Percentiles rank a stretch among this genome's conserved stretches.
These are phyloP conservation scores for Psilocybe mexicana DNA, from an alignment of 1,284 basidiomycete genomes.

Conservation along the genomic window DNA sequence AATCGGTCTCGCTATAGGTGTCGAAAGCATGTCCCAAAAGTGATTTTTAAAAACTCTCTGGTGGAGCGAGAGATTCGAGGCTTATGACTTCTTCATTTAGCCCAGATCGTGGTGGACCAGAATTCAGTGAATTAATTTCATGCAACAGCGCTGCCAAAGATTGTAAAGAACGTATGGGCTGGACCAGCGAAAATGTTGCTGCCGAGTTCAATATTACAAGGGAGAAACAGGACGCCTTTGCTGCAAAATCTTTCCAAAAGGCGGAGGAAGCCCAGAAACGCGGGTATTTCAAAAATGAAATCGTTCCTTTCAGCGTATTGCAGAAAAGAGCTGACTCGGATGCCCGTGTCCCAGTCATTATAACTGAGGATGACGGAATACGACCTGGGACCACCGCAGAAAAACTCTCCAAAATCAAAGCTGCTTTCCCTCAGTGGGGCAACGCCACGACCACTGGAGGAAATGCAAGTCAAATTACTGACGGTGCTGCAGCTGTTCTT, in stretches of 20 bases:
- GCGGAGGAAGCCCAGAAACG: constrained; percentile 67
- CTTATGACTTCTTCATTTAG: constrained; percentile 33
- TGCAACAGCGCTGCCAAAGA: constrained; percentile 54
- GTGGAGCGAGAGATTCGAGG: not conserved
- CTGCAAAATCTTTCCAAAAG: constrained; percentile 77
- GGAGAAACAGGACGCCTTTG: constrained; percentile 83
- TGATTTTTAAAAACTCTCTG: constrained; percentile 30
- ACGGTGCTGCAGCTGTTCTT: constrained; percentile 84
- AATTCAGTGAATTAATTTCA: constrained; percentile 60
- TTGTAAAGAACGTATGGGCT: constrained; percentile 77
- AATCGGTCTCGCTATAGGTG: constrained; percentile 81
- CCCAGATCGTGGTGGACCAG: constrained; percentile 64
- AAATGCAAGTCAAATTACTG: constrained; percentile 87
- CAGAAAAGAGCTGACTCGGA: constrained; percentile 57
- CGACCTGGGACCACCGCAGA: constrained; percentile 77
- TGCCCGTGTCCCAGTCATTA: constrained; percentile 53
- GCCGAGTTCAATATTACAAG: constrained; percentile 80
- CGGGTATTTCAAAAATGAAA: constrained; percentile 77
- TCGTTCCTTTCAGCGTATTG: constrained; percentile 76
- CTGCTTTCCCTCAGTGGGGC: constrained; percentile 90
- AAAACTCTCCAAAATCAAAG: constrained; percentile 62
- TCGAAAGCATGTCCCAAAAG: constrained; percentile 85
- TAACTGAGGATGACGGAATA: constrained; percentile 83
- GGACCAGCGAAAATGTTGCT: constrained; percentile 84
- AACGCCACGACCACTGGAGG: constrained; percentile 82